Conservation (phyloP, 495 filamentous ascomycete genomes). For the Penicillium herquei region DNA sequence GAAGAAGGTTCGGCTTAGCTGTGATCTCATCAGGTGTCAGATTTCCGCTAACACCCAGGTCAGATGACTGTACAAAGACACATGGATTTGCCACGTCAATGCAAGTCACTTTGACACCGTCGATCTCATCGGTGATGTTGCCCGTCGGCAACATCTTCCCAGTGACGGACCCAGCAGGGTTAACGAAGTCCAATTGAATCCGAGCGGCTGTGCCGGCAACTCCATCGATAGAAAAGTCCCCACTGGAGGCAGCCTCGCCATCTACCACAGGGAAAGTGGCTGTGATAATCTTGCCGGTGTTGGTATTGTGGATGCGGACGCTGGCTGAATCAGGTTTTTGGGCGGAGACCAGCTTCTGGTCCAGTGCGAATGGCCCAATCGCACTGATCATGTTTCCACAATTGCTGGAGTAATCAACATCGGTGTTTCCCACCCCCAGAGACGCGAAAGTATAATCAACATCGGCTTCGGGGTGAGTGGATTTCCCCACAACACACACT, state of each 20-base stretch:
- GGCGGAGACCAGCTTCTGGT: slow-evolving; percentile 46
- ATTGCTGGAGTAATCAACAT: slow-evolving; percentile 65
- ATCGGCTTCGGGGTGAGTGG: slow-evolving; percentile 51
- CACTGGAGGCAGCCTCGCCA: slow-evolving; percentile 48
- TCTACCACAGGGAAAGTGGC: slow-evolving; percentile 46
- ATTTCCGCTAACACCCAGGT: slow-evolving; percentile 49
- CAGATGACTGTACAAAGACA: slow-evolving; percentile 57
- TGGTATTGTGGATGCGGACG: slow-evolving; percentile 54
- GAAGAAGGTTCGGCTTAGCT: slow-evolving; percentile 44
- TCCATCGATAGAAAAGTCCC: slow-evolving; percentile 65
- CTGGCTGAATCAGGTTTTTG: slow-evolving; percentile 5
- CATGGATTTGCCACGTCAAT: slow-evolving; percentile 70
- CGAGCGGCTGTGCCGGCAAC: slow-evolving; percentile 58
- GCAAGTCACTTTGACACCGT: slow-evolving; percentile 49
- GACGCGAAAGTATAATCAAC: slow-evolving; percentile 74
- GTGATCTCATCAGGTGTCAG: slow-evolving; percentile 55
- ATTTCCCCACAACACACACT: slow-evolving; percentile 59
- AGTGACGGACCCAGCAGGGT: slow-evolving; percentile 68
- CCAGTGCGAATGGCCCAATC: slow-evolving; percentile 66
- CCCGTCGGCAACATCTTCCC: slow-evolving; percentile 66
- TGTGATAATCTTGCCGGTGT: slow-evolving; percentile 50
- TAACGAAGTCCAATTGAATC: slow-evolving; percentile 62
- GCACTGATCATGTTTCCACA: slow-evolving; percentile 73
- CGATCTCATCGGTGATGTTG: slow-evolving; percentile 50
- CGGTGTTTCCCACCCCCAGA: slow-evolving; percentile 57